These are phyloP conservation scores for Eremomyces bilateralis DNA, from an alignment of 495 filamentous ascomycete species.

Conservation along the genomic window DNA sequence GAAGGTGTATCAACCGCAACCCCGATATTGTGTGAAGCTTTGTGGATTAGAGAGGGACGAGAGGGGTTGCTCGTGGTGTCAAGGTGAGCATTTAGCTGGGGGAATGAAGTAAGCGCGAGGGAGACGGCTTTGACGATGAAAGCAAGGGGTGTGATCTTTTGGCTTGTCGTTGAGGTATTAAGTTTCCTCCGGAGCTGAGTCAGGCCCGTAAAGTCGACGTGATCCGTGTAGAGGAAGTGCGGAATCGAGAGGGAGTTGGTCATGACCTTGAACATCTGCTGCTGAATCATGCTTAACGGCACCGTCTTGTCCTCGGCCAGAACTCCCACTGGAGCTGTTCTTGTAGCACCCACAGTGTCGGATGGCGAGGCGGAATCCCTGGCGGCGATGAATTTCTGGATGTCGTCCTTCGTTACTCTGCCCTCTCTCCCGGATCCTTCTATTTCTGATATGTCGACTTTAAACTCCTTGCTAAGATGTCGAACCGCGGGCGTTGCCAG, in stretches of 20 bases:
- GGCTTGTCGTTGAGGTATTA: conserved; percentile 22
- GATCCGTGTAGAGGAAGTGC: conserved; percentile 82
- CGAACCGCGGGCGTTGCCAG: conserved; percentile 87
- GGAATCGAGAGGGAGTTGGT: conserved; percentile 74
- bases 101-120: conserved; percentile 55
- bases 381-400: conserved; percentile 37
- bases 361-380: conserved; percentile 4
- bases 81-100: conserved; percentile 69
- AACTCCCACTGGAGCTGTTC: conserved; percentile 6
- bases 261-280: conserved; percentile 98
- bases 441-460: conserved; percentile 55
- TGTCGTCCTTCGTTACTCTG: conserved; percentile 79
- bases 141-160: conserved; percentile 69
- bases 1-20: conserved; percentile 85
- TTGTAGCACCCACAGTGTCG: conserved; percentile 1
- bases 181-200: conserved; percentile 46
- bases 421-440: conserved; percentile 80
- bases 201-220: conserved; percentile 55
- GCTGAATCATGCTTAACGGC: conserved; percentile 55
- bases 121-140: conserved; percentile 93
- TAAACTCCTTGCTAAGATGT: conserved; percentile 56
- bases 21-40: conserved; percentile 80
- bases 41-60: conserved; percentile 48
- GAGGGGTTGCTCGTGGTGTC: conserved; percentile 29
- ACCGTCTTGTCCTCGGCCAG: conserved; percentile 33